Base-by-base conservation (phyloP, 75 land plant genomes). In the Picea sitchensis region DNA sequence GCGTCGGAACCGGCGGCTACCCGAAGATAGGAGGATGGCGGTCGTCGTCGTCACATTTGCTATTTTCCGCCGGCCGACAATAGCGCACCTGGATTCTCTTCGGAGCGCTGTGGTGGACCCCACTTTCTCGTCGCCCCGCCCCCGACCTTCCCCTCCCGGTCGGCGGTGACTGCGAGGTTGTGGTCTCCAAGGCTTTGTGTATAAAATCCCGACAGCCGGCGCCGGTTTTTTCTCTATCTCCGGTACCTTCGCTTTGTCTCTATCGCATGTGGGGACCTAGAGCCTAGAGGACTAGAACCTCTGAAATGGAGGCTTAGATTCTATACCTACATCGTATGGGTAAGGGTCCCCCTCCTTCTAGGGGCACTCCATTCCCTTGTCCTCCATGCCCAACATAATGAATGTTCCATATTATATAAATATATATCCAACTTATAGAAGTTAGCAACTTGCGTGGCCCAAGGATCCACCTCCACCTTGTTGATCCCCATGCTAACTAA, bases 51-150 rank as follows among this genome's bases (percentile, higher is more conserved):
- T 71, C 74, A 71, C 47, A 20, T 75, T 75, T 75, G 47, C 76
- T 54, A 75, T 75, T 75, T 75, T 75, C 59, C 76, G 76, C 58
- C 76, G 76, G 56, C 76, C 76, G 76, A 75, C 76, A 75, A 75
- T 54, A 58, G 58, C 76, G 76, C 76, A 75, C 59, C 76, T 75
- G 76, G 76, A 75, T 75, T 75, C 76, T 30, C 60, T 57, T 75
- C 56, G 76, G 60, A 75, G 59, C 76, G 76, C 60, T 30, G 59
- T 23, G 26, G 11, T 71, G 74, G 74, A 47, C 12, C 74, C 74
- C 74, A 71, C 74, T 36, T 51, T 9, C 56, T 51, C 56, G 56
- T 51, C 56, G 56, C 56, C 56, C 56, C 56, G 56, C 14, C 15
- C 15, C 41, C 36, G 36, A 18, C 20, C 71, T 67, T 67, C 44